Base-by-base conservation (phyloP, 495 filamentous ascomycete genomes). In the Penicillium salamii region DNA sequence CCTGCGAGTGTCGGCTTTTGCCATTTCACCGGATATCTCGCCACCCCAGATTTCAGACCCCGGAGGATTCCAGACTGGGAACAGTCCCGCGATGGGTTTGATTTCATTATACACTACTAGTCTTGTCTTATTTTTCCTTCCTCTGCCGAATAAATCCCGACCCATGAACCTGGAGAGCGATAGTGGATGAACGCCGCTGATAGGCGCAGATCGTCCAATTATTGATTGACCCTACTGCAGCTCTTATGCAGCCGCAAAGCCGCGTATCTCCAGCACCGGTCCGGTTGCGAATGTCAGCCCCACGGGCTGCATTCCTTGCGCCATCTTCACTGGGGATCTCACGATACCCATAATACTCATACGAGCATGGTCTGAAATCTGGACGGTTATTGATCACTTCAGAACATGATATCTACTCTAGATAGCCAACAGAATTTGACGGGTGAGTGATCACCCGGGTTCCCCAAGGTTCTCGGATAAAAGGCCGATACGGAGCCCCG, bases 201-300 rank as follows among this genome's bases (percentile, higher is more conserved):
- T 62, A 59, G 59, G 56, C 59, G 56, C 41, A 38, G 53, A 59
- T 54, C 50, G 23, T 37, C 53, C 48, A 63, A 63, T 59, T 48
- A 57, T 57, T 48, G 51, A 46, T 47, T 19, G 12, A 32, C 31
- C 26, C 34, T 21, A 47, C 46, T 51, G 58, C 54, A 49, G 13
- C 45, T 38, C 11, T 41, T 42, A 35, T 58, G 52, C 58, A 61
- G 58, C 58, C 55, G 52, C 49, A 55, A 61, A 53, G 42, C 45
- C 51, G 57, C 49, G 53, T 42, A 31, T 44, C 45, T 48, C 23
- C 11, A 44, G 26, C 15, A 20, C 43, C 49, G 34, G 48, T 24
- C 44, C 49, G 52, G 39, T 49, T 55, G 49, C 19, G 13, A 52
- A 52, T 48, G 36, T 31, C 24, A 47, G 31, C 42, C 42, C 42